phyloP scores from a whole-genome alignment of 2,329 filamentous ascomycete species.

The Arthrobotrys sinensis region DNA sequence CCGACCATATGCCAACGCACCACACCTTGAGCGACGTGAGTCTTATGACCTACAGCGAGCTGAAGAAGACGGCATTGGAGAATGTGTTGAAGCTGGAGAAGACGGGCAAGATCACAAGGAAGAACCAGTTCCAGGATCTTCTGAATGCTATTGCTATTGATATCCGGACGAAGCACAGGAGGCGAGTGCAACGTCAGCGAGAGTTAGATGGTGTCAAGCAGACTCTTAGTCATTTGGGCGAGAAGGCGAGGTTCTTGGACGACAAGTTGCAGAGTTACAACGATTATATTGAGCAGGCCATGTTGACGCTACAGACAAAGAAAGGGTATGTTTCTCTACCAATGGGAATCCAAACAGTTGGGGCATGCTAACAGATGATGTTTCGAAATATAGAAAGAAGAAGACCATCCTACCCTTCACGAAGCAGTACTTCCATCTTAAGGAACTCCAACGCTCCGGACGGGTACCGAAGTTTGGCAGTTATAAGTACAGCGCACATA shows the following conservation, averaged over 20 bases:
- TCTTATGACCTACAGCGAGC: conserved; percentile 86
- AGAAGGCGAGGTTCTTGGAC: conserved; percentile 92
- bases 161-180: conserved; percentile 95
- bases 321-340: conserved; percentile 77
- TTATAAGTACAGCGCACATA: conserved; percentile 94
- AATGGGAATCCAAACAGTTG: background rate
- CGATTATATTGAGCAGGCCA: conserved; percentile 98
- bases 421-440: conserved; percentile 98
- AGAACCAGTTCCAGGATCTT: conserved; percentile 97
- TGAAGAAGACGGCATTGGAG: conserved; percentile 93
- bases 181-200: conserved; percentile 89
- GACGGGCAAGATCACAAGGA: conserved; percentile 83
- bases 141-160: conserved; percentile 96
- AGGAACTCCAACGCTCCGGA: conserved; percentile 91
- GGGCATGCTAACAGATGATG: conserved; percentile 65
- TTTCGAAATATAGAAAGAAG: conserved; percentile 75
- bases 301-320: conserved; percentile 96
- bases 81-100: conserved; percentile 93
- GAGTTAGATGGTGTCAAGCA: conserved; percentile 87
- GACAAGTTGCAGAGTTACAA: conserved; percentile 98
- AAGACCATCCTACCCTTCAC: conserved; percentile 96
- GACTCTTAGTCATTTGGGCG: conserved; percentile 81
- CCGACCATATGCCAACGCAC: conserved; percentile 76
- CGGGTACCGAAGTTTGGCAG: conserved; percentile 97
- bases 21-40: conserved; percentile 83